Conservation (phyloP, 2,329 filamentous ascomycete genomes). For the Colletotrichum siamense region DNA sequence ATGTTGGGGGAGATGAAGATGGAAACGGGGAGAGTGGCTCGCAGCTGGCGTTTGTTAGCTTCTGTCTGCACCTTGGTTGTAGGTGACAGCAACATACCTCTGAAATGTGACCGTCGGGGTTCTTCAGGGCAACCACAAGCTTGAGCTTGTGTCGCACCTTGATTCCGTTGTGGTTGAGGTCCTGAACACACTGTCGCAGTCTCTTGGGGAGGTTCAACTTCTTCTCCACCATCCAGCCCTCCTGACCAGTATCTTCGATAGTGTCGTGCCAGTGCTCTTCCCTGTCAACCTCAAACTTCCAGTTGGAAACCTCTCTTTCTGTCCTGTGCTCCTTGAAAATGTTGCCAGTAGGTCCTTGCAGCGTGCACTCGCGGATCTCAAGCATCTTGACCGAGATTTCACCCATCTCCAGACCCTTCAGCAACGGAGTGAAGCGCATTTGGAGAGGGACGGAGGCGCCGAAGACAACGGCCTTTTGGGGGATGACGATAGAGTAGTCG, state of each 20-base stretch:
- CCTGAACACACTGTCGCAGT: slow-evolving; percentile 84
- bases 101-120: slow-evolving; percentile 93
- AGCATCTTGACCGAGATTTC: slow-evolving; percentile 81
- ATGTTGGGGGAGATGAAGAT: slow-evolving; percentile 97
- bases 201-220: slow-evolving; percentile 78
- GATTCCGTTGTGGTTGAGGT: slow-evolving; percentile 87
- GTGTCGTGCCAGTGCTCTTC: slow-evolving; percentile 73
- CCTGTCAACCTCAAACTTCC: slow-evolving; percentile 59
- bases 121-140: slow-evolving; percentile 88
- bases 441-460: slow-evolving; percentile 85
- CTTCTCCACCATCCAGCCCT: slow-evolving; percentile 68
- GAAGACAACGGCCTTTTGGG: slow-evolving; percentile 93
- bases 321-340: slow-evolving; percentile 64
- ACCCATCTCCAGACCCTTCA: slow-evolving; percentile 89
- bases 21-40: slow-evolving; percentile 87
- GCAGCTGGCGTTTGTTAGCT: slow-evolving; percentile 58
- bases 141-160: slow-evolving; percentile 93
- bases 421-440: slow-evolving; percentile 84
- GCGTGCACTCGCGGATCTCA: slow-evolving; percentile 75
- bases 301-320: slow-evolving; percentile 67
- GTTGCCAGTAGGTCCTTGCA: slow-evolving; percentile 50
- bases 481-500: slow-evolving; percentile 92
- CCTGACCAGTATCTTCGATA: slow-evolving; percentile 70
- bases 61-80: not conserved
- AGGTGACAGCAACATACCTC: slow-evolving; percentile 62